Evolutionary conservation across 2,329 filamentous ascomycete species (phyloP), one percentile per base, ranked within the genome.

Genomic region (Fusarium mexicanum): DNA sequence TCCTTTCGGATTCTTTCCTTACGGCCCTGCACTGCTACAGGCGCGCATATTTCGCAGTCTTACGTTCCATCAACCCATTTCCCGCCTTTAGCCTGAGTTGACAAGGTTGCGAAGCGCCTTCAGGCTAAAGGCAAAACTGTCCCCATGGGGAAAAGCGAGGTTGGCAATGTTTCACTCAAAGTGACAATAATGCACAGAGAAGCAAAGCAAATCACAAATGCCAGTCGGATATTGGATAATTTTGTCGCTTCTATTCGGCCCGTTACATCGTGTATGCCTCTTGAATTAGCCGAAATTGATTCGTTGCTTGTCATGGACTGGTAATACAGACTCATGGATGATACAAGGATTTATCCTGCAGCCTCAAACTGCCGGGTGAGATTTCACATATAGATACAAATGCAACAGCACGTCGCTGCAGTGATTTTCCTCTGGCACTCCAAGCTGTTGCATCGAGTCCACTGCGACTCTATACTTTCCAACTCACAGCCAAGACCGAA

Each of bases 1-100:
- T 43, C 20, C 24, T 35, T 70, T 26, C 0, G 53, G 48, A 18
- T 1, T 17, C 7, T n/a, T 43, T 57, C 63, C 20, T 70, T 31
- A 26, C 13, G 14, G 37, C 29, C 35, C 40, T 35, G 3, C 46
- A 24, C n/a, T 61, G 35, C 48, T 38, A 68, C 64, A 61, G 65
- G 65, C 38, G 64, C 65, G 65, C 63, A 29, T 68, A 68, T 41
- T 37, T 26, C 5, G 14, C 35, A 47, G 44, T 67, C 48, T 58
- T 58, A 58, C 61, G 37, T 33, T n/a, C 40, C 43, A 33, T 50
- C 18, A 65, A 65, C 17, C 51, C 67, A 60, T 69, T 54, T 58
- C 22, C 31, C 20, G 18, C 13, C 31, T 70, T 70, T 70, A 70
- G 67, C 51, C 67, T 70, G 60, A 70, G 59, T 70, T 20, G 20